phyloP scores from a whole-genome alignment of 2,329 filamentous ascomycete species.

The Neonectria ditissima region DNA sequence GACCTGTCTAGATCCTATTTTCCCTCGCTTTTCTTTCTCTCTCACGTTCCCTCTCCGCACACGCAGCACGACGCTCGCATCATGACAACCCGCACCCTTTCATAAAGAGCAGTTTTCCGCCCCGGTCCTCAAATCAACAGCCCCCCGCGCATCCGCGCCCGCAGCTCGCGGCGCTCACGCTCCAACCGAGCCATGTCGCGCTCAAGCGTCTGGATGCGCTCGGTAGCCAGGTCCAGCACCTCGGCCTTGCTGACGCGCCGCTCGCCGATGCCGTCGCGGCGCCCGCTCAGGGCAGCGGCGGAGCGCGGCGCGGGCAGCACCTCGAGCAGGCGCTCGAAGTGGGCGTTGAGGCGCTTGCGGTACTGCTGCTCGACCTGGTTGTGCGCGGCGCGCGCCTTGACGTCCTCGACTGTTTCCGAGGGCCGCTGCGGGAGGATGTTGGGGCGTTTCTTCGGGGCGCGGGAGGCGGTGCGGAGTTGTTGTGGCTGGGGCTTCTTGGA shows the following conservation, averaged over 20 bases:
- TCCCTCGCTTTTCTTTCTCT: not conserved
- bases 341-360: slow-evolving; percentile 59
- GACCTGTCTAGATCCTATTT: not conserved
- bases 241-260: slow-evolving; percentile 57
- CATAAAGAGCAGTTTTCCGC: too few relatives aligned
- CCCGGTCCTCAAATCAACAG: slow-evolving; percentile 30
- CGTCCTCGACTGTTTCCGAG: slow-evolving; percentile 41
- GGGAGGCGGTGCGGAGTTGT: slow-evolving; percentile 43
- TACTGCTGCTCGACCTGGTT: slow-evolving; percentile 63
- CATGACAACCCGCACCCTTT: not conserved
- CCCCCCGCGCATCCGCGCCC: slow-evolving; percentile 29
- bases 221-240: slow-evolving; percentile 58
- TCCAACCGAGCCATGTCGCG: slow-evolving; percentile 52
- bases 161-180: slow-evolving; percentile 51
- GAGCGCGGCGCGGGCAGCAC: slow-evolving; percentile 51
- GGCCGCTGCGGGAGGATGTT: slow-evolving; percentile 36
- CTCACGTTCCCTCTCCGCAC: not conserved
- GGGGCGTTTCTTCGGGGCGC: slow-evolving; percentile 42
- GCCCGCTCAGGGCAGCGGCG: slow-evolving; percentile 45
- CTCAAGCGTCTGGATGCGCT: slow-evolving; percentile 56
- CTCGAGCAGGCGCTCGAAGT: slow-evolving; percentile 58
- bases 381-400: slow-evolving; percentile 50
- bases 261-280: slow-evolving; percentile 42
- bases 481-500: slow-evolving; percentile 33
- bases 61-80: not conserved